Evolutionary conservation across 2,329 filamentous ascomycete genomes (phyloP).

Genomic region (Tolypocladium tropicale): DNA sequence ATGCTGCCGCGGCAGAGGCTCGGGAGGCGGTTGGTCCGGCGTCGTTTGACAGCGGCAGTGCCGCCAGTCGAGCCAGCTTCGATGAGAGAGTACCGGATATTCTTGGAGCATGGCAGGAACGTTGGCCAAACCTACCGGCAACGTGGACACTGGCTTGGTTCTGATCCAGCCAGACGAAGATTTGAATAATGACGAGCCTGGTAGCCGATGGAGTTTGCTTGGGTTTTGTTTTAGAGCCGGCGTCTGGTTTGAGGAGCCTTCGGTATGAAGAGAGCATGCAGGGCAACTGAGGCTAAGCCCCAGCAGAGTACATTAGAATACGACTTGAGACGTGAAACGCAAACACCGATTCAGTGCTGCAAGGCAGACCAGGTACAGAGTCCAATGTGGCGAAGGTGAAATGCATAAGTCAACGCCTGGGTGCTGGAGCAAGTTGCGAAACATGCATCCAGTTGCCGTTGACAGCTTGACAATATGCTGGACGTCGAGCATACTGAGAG

Average conservation of each 20-base stretch:
- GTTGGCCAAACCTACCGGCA: slow-evolving; percentile 83
- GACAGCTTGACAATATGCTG: no score
- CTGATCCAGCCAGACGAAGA: slow-evolving; percentile 28
- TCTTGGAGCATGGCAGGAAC: slow-evolving; percentile 85
- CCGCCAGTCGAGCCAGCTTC: slow-evolving; percentile 62
- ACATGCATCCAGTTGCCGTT: no score
- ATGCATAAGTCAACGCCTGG: no score
- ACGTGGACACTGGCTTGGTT: slow-evolving; percentile 96
- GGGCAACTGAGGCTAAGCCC: not conserved
- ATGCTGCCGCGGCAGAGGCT: slow-evolving; percentile 70
- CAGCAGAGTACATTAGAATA: not conserved
- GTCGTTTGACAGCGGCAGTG: slow-evolving; percentile 60
- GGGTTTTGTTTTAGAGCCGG: not conserved
- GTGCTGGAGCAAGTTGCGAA: no score
- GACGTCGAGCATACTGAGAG: no score
- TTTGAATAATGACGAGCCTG: not conserved
- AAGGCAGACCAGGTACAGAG: not conserved
- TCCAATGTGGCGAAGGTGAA: not conserved
- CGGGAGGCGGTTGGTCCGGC: slow-evolving; percentile 52
- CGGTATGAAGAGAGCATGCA: not conserved
- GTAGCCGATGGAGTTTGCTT: not conserved
- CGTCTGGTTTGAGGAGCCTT: not conserved
- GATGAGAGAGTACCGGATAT: slow-evolving; percentile 92
- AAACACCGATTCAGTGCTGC: not conserved
- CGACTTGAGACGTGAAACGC: not conserved